A percentile compares a stretch with the other conserved stretches of the same genome.
phyloP scores from a whole-genome alignment of 768 basidiomycete species.

The Floccularia luteovirens region DNA sequence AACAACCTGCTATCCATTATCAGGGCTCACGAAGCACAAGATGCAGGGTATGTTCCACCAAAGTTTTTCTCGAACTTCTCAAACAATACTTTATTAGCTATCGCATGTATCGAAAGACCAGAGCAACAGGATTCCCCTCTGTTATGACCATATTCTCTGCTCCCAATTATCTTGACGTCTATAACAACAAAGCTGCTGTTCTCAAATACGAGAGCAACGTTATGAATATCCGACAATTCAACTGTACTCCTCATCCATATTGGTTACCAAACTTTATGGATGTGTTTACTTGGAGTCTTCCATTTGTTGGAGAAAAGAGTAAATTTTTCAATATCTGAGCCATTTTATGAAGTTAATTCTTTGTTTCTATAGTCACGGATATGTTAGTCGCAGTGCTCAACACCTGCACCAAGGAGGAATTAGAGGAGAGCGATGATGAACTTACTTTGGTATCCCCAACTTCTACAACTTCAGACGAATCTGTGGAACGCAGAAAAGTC shows the following conservation, averaged over 20 bases:
- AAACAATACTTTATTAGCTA: conserved; percentile 41
- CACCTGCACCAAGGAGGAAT: conserved; percentile 93
- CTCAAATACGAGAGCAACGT: conserved; percentile 99
- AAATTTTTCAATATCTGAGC: conserved; percentile 14
- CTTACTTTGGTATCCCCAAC: conserved; percentile 29
- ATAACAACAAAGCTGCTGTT: conserved; percentile 98
- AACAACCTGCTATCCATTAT: conserved; percentile 97
- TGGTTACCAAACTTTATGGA: conserved; percentile 99
- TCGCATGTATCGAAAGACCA: conserved; percentile 98
- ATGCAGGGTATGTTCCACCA: conserved; percentile 70
- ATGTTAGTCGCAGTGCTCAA: conserved; percentile 97
- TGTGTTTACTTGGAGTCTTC: conserved; percentile 97
- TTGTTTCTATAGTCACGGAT: conserved; percentile 71
- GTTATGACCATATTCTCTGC: conserved; percentile 99
- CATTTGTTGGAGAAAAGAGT: conserved; percentile 99
- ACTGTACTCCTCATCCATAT: conserved; percentile 92
- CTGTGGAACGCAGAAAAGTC: conserved; percentile 71
- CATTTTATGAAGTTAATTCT: conserved; percentile 3
- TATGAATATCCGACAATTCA: conserved; percentile 98
- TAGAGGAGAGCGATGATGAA: conserved; percentile 76
- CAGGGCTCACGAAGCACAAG: conserved; percentile 96
- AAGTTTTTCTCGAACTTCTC: conserved; percentile 2
- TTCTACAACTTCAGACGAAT: conserved; percentile 44
- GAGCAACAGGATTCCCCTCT: conserved; percentile 95
- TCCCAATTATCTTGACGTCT: conserved; percentile 96